phyloP scores from a whole-genome alignment of 352 stramenopile genomes.

The Pythium chondricola region DNA sequence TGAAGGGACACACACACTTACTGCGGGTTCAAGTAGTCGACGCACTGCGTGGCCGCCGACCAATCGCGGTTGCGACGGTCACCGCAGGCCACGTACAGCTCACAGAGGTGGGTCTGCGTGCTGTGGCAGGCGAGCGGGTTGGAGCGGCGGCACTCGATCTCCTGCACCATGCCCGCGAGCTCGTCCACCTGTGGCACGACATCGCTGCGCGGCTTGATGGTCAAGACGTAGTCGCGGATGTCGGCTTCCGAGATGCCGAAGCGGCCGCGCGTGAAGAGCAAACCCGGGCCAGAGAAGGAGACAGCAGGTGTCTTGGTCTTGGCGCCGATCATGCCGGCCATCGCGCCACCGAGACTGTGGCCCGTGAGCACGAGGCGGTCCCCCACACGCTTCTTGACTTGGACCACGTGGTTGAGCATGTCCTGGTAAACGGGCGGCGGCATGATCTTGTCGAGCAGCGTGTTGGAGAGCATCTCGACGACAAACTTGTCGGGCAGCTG shows the following conservation, averaged over 20 bases:
- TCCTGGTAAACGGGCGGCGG: slow-evolving; percentile 72
- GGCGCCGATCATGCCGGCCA: slow-evolving; percentile 80
- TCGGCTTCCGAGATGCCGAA: slow-evolving; percentile 65
- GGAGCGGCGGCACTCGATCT: slow-evolving; percentile 75
- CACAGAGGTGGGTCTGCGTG: slow-evolving; percentile 78
- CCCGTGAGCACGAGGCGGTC: slow-evolving; percentile 75
- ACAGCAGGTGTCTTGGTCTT: slow-evolving; percentile 75
- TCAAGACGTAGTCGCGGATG: slow-evolving; percentile 83
- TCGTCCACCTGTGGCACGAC: slow-evolving; percentile 80
- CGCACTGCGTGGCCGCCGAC: slow-evolving; percentile 64
- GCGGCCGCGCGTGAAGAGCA: slow-evolving; percentile 74
- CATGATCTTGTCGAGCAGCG: slow-evolving; percentile 60
- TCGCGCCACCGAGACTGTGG: slow-evolving; percentile 77
- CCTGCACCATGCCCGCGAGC: slow-evolving; percentile 81
- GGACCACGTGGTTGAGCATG: slow-evolving; percentile 54
- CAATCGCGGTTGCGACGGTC: slow-evolving; percentile 77
- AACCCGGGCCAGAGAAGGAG: slow-evolving; percentile 74
- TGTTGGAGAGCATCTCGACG: slow-evolving; percentile 80
- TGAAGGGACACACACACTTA: slow-evolving; percentile 9
- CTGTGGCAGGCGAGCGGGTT: slow-evolving; percentile 82
- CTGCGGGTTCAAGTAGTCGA: slow-evolving; percentile 46
- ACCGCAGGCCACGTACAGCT: slow-evolving; percentile 75
- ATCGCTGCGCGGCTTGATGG: slow-evolving; percentile 73
- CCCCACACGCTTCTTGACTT: slow-evolving; percentile 57
- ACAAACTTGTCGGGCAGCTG: slow-evolving; percentile 73